These are phyloP conservation scores for Solanum chmielewskii DNA, from an alignment of 257 asterid genomes.

Conservation along the genomic window DNA sequence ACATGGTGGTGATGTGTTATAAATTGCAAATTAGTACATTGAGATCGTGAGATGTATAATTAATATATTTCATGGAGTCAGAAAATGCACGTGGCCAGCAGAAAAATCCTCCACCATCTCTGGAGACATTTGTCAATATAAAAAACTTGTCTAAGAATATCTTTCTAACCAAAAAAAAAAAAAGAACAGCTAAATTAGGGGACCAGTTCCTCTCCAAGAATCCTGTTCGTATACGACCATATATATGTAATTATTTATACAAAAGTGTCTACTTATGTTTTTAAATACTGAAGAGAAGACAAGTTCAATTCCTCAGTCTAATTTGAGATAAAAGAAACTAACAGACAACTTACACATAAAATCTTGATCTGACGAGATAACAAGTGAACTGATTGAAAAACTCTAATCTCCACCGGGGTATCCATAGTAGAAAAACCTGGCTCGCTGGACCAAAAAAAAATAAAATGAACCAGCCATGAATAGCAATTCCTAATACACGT, in stretches of 20 bases:
- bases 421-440: not conserved
- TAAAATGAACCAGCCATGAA: slow-evolving; percentile 16
- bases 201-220: too few relatives aligned
- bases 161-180: too few relatives aligned
- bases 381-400: not conserved
- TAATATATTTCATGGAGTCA: not conserved
- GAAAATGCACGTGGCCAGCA: not conserved
- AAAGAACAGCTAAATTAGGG: too few relatives aligned
- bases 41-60: not conserved
- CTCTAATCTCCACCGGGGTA: not conserved
- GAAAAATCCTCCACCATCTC: not conserved
- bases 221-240: too few relatives aligned
- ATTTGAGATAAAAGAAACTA: not conserved
- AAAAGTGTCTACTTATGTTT: too few relatives aligned
- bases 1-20: not conserved
- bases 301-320: not conserved
- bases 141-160: not conserved
- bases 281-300: not conserved
- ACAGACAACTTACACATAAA: not conserved
- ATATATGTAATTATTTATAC: too few relatives aligned
- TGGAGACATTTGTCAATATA: not conserved
- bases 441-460: slow-evolving; percentile 14
- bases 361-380: not conserved
- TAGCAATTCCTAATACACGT: not conserved
- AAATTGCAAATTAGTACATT: not conserved